Base-by-base conservation (phyloP, 352 stramenopile genomes). In the Albugo laibachii region DNA sequence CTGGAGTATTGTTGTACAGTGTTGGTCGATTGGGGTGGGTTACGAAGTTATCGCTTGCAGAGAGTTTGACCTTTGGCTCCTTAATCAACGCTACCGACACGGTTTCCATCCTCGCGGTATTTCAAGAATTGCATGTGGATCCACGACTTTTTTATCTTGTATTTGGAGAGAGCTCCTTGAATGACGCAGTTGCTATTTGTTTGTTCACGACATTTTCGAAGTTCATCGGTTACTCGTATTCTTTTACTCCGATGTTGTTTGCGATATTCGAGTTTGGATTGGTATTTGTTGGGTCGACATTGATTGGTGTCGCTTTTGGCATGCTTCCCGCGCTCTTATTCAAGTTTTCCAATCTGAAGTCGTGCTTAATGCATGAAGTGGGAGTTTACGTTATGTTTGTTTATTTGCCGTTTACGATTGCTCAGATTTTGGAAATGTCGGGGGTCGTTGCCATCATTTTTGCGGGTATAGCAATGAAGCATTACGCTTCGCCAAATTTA, bases 391-490 rank as follows among this genome's bases (percentile, higher is more conserved):
- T 85, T 50, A 85, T 91, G 78, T 91, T 92, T 47, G 65, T 76
- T 41, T 86, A 87, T 59, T 45, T 93, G 15, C 66, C 76, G 13
- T 91, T 88, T 59, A 58, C 87, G 20, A 57, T 68, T 11, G 71
- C 71, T 12, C 64, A 85, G 53, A 65, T 83, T 27, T 49, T 88
- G 21, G 62, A 83, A 31, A 77, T 94, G 63, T 89, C 74, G 27
- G 86, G 86, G 20, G 94, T 97, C 54, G 86, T 97, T 12, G 83
- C 83, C 0, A 93, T 96, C 57, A 82, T 97, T 43, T 96, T 97
- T 46, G 82, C 82, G 14, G 91, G 77, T 37, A 88, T 97, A 24
- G 65, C 81, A 5, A 89, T 91, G 61, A 91, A 92, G 60, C 69
- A 91, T 48, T 96, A 96, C 54, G 77, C 79, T 0, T 65, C 66